A percentile compares a stretch with the other conserved stretches of the same genome.
phyloP scores from a whole-genome alignment of 1,284 basidiomycete species.

The Irpex sp. region DNA sequence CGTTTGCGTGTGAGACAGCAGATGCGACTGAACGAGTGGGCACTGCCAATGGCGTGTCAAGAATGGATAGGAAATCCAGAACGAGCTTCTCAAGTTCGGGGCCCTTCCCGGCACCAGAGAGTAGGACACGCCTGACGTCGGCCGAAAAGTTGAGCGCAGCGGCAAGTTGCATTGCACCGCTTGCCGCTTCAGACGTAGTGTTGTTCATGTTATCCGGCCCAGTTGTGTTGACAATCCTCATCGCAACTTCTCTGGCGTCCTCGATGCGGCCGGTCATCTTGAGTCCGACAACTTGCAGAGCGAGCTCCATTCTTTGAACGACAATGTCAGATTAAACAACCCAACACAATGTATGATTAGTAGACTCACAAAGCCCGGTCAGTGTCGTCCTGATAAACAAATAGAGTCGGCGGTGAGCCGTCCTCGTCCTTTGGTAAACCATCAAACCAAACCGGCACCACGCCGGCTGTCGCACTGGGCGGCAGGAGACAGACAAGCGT shows the following conservation, averaged over 20 bases:
- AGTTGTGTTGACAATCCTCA: slow-evolving; percentile 73
- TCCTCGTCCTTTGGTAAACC: slow-evolving; percentile 63
- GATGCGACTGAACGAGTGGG: slow-evolving; percentile 34
- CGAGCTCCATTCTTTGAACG: slow-evolving; percentile 81
- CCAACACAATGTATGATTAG: neutral
- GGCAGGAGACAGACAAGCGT: slow-evolving; percentile 93
- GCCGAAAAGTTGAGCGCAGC: slow-evolving; percentile 37
- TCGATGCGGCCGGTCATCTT: slow-evolving; percentile 97
- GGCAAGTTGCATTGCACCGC: slow-evolving; percentile 52
- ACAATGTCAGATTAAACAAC: slow-evolving; percentile 1
- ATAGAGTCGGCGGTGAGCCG: slow-evolving; percentile 55
- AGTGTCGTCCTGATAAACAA: slow-evolving; percentile 90
- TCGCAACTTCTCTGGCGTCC: slow-evolving; percentile 88
- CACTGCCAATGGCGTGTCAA: slow-evolving; percentile 54
- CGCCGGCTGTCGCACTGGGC: slow-evolving; percentile 77
- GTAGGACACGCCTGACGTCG: slow-evolving; percentile 51
- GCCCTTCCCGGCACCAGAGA: slow-evolving; percentile 47
- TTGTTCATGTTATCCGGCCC: slow-evolving; percentile 42
- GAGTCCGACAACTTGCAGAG: slow-evolving; percentile 90
- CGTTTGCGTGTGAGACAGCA: slow-evolving; percentile 63
- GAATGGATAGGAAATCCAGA: slow-evolving; percentile 73
- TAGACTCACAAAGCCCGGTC: slow-evolving; percentile 78
- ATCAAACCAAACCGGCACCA: slow-evolving; percentile 88
- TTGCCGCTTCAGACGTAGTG: slow-evolving; percentile 24
- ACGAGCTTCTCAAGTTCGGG: slow-evolving; percentile 76